Evolutionary conservation across 1,284 basidiomycete genomes (phyloP).

Genomic region (Melampsora larici-populina): DNA sequence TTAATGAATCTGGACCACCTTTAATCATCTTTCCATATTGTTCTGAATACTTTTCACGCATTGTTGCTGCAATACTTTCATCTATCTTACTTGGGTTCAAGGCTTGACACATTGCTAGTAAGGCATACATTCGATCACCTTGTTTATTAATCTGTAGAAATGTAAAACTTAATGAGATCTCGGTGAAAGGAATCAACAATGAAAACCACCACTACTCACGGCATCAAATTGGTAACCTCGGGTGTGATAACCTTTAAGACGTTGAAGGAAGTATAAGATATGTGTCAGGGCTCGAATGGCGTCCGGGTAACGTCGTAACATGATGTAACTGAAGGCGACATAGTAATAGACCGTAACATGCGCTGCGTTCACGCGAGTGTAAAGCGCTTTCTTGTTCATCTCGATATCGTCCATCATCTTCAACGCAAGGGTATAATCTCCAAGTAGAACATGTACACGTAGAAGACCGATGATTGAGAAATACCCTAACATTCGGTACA

Average conservation of each 20-base stretch:
- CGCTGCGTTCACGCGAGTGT: conserved; percentile 86
- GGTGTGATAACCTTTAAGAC: conserved; percentile 69
- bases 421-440: conserved; percentile 89
- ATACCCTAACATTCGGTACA: conserved; percentile 96
- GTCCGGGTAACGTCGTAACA: conserved; percentile 88
- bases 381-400: conserved; percentile 78
- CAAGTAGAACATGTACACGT: conserved; percentile 89
- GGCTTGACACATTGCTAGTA: conserved; percentile 88
- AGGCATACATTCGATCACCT: conserved; percentile 93
- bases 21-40: conserved; percentile 76
- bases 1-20: conserved; percentile 73
- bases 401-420: conserved; percentile 94
- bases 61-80: conserved; percentile 87
- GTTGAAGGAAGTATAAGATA: conserved; percentile 78
- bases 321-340: conserved; percentile 93
- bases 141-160: conserved; percentile 81
- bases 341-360: conserved; percentile 94
- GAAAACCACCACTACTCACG: conserved; percentile 56
- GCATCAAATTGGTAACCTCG: conserved; percentile 95
- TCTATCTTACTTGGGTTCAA: conserved; percentile 82
- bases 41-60: conserved; percentile 89
- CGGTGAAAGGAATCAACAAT: background rate
- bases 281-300: conserved; percentile 89
- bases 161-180: conserved; percentile 13
- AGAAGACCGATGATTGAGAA: conserved; percentile 93